Percentiles rank a stretch among this genome's conserved stretches.
Evolutionary conservation across 2,329 filamentous ascomycete genomes (phyloP).

Genomic region (Aspergillus terreus): DNA sequence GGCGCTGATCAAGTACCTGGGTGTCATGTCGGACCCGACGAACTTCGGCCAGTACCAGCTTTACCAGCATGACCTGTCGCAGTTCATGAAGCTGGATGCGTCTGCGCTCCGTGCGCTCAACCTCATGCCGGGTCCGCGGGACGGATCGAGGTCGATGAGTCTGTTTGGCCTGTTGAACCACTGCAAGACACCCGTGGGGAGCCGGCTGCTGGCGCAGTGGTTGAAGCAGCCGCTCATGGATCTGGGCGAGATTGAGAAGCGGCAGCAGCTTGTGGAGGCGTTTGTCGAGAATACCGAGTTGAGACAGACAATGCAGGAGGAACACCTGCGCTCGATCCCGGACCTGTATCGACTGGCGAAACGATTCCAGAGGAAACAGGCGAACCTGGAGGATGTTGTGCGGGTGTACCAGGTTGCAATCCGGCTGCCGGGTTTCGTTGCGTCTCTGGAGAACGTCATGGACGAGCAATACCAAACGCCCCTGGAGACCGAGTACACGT

Average conservation of each 20-base stretch:
- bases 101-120: constrained; percentile 92
- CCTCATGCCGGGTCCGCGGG: constrained; percentile 90
- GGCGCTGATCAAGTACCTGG: constrained; percentile 90
- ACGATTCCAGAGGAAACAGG: constrained; percentile 86
- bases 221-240: constrained; percentile 96
- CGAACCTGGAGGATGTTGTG: constrained; percentile 92
- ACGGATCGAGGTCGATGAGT: constrained; percentile 97
- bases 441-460: constrained; percentile 87
- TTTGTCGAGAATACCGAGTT: constrained; percentile 92
- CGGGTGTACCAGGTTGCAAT: constrained; percentile 93
- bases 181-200: constrained; percentile 94
- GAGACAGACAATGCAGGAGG: constrained; percentile 93
- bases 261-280: constrained; percentile 91
- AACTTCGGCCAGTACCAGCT: constrained; percentile 98
- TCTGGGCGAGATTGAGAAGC: constrained; percentile 78
- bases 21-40: constrained; percentile 80
- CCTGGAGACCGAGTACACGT: constrained; percentile 81
- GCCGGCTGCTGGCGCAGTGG: constrained; percentile 88
- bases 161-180: constrained; percentile 91
- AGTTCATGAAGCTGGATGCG: constrained; percentile 98
- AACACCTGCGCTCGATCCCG: constrained; percentile 86
- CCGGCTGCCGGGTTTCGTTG: constrained; percentile 82
- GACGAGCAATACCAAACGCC: constrained; percentile 89
- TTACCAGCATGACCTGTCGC: constrained; percentile 93
- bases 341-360: constrained; percentile 92